Evolutionary conservation across 2,329 filamentous ascomycete species (phyloP).

Genomic region (Chrysoporthe cubensis): DNA sequence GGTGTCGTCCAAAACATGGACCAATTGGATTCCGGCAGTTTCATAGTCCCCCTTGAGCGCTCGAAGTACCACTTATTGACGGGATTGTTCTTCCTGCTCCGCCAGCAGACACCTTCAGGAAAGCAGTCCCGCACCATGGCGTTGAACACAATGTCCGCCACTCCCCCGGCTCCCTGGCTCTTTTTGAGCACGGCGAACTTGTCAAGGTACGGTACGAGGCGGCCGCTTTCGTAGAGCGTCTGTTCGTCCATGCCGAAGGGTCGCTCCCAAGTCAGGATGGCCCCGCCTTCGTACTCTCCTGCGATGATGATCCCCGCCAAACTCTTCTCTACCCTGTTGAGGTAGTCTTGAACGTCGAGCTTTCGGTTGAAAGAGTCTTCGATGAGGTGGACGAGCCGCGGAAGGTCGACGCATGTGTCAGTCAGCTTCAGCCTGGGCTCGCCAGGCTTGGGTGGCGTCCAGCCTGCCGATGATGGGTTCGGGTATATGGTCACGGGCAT

Average conservation of each 20-base stretch:
- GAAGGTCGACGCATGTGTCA: slow-evolving; percentile 80
- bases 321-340: slow-evolving; percentile 76
- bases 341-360: slow-evolving; percentile 81
- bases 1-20: slow-evolving; percentile 98
- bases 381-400: slow-evolving; percentile 82
- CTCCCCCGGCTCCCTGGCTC: slow-evolving; percentile 86
- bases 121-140: slow-evolving; percentile 92
- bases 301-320: slow-evolving; percentile 93
- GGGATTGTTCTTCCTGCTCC: slow-evolving; percentile 85
- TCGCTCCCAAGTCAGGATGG: slow-evolving; percentile 91
- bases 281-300: slow-evolving; percentile 94
- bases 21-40: slow-evolving; percentile 83
- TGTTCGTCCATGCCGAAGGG: slow-evolving; percentile 64
- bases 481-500: slow-evolving; percentile 88
- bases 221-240: slow-evolving; percentile 56
- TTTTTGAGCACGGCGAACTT: slow-evolving; percentile 94
- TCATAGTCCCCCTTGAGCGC: slow-evolving; percentile 79
- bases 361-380: slow-evolving; percentile 90
- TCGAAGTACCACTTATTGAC: slow-evolving; percentile 99
- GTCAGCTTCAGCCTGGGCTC: slow-evolving; percentile 69
- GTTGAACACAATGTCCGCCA: slow-evolving; percentile 95
- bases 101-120: slow-evolving; percentile 87
- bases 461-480: slow-evolving; percentile 65
- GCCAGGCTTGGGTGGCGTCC: slow-evolving; percentile 68
- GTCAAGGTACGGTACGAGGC: slow-evolving; percentile 90